Percentiles rank a stretch among this genome's conserved stretches.
phyloP scores from a whole-genome alignment of 176 grass and related monocot species.

The Metroxylon sagu region DNA sequence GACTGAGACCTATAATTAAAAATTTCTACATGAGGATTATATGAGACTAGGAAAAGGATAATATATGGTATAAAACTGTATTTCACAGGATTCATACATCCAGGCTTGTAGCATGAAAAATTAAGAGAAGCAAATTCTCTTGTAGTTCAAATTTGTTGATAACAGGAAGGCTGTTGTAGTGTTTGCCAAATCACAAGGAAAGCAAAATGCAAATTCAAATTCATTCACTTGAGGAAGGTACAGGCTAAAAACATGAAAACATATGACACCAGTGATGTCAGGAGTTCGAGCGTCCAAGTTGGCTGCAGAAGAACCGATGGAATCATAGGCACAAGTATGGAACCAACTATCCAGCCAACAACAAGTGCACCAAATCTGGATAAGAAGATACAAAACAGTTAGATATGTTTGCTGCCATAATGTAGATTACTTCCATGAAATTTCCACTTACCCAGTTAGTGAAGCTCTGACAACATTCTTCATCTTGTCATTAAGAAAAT shows the following conservation, averaged over 20 bases:
- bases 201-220: too few relatives aligned
- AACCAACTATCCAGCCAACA: slow-evolving; percentile 69
- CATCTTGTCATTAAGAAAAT: slow-evolving; percentile 98
- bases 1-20: too few relatives aligned
- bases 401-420: slow-evolving; percentile 1
- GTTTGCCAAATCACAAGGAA: too few relatives aligned
- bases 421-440: not conserved
- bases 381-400: not conserved
- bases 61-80: too few relatives aligned
- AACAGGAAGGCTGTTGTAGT: too few relatives aligned
- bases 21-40: too few relatives aligned
- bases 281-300: slow-evolving; percentile 90
- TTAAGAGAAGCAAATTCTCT: too few relatives aligned
- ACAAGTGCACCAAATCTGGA: slow-evolving; percentile 83
- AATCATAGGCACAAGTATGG: slow-evolving; percentile 63
- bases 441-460: slow-evolving; percentile 48
- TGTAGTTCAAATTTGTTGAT: too few relatives aligned
- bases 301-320: slow-evolving; percentile 67
- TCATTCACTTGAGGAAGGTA: slow-evolving; percentile 63
- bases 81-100: too few relatives aligned
- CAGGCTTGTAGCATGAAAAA: too few relatives aligned
- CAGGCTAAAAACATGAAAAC: slow-evolving; percentile 81
- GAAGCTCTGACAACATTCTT: slow-evolving; percentile 72
- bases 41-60: too few relatives aligned
- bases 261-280: slow-evolving; percentile 78